These are phyloP conservation scores for Elsinoe fawcettii DNA, from an alignment of 2,329 filamentous ascomycete genomes.

Conservation along the genomic window DNA sequence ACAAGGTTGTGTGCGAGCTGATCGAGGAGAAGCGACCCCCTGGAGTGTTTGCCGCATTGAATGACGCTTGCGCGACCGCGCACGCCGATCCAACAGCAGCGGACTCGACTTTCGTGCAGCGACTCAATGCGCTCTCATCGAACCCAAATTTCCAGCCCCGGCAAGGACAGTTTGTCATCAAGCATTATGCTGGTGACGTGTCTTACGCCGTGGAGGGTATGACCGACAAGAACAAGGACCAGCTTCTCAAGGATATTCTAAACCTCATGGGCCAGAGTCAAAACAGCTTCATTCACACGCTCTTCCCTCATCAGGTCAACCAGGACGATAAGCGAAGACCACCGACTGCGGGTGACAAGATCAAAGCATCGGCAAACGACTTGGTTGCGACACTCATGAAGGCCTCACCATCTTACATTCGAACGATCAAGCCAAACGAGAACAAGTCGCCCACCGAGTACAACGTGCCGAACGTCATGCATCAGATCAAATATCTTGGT, in stretches of 20 bases:
- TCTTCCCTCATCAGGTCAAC: constrained; percentile 91
- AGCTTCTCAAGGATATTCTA: constrained; percentile 85
- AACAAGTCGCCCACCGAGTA: constrained; percentile 95
- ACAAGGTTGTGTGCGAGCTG: constrained; percentile 95
- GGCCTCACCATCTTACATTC: constrained; percentile 92
- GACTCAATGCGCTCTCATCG: constrained; percentile 75
- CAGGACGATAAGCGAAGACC: constrained; percentile 92
- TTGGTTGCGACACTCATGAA: constrained; percentile 95
- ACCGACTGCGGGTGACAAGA: constrained; percentile 92
- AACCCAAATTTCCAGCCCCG: constrained; percentile 87
- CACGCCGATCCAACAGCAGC: constrained; percentile 91
- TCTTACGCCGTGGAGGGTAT: constrained; percentile 91
- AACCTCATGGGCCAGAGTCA: constrained; percentile 76
- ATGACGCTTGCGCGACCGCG: constrained; percentile 97
- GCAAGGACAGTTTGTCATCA: constrained; percentile 95
- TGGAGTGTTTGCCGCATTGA: constrained; percentile 89
- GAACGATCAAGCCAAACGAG: constrained; percentile 98
- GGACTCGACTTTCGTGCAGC: constrained; percentile 91
- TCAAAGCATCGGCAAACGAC: constrained; percentile 88
- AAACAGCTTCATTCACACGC: constrained; percentile 75
- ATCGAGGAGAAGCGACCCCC: constrained; percentile 88
- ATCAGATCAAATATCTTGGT: constrained; percentile 98
- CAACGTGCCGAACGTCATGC: constrained; percentile 82
- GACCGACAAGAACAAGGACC: constrained; percentile 99
- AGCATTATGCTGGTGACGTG: constrained; percentile 97